These are phyloP conservation scores for Rhizophagus sp. DNA, from an alignment of 192 early-diverging fungal species.

Conservation along the genomic window DNA sequence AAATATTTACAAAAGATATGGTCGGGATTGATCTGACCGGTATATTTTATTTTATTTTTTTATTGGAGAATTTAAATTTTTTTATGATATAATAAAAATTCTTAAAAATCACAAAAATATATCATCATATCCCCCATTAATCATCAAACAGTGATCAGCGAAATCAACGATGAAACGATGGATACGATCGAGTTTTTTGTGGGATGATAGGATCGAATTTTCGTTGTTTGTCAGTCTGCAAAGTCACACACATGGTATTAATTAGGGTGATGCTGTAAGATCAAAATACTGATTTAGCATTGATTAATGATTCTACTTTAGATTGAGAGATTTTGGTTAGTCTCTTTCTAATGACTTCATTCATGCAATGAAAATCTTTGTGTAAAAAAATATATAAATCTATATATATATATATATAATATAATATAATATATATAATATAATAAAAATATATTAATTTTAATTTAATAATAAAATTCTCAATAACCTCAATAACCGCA, in stretches of 20 bases:
- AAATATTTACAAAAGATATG: no score
- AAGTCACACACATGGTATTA: constrained; percentile 3
- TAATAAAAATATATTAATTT: no score
- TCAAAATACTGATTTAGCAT: constrained; percentile 8
- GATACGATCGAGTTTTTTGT: constrained; percentile 1
- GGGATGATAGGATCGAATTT: not conserved
- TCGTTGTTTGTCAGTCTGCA: constrained; percentile 7
- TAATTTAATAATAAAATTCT: not conserved
- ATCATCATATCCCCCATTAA: not conserved
- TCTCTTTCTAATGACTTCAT: not conserved
- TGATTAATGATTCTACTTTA: not conserved
- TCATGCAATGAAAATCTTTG: constrained; percentile 11
- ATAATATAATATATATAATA: no score
- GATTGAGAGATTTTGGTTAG: not conserved
- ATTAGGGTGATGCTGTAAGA: not conserved
- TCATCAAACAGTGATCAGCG: not conserved
- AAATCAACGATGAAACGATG: not conserved
- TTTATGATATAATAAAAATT: not conserved
- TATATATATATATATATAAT: not conserved
- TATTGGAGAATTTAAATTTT: not conserved
- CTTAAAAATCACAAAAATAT: not conserved
- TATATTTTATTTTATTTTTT: no score
- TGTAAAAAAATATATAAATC: not conserved
- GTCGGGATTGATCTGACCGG: no score
- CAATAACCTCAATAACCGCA: not conserved